These are phyloP conservation scores for Ogataea angusta DNA, from an alignment of 805 yeast species.

Conservation along the genomic window DNA sequence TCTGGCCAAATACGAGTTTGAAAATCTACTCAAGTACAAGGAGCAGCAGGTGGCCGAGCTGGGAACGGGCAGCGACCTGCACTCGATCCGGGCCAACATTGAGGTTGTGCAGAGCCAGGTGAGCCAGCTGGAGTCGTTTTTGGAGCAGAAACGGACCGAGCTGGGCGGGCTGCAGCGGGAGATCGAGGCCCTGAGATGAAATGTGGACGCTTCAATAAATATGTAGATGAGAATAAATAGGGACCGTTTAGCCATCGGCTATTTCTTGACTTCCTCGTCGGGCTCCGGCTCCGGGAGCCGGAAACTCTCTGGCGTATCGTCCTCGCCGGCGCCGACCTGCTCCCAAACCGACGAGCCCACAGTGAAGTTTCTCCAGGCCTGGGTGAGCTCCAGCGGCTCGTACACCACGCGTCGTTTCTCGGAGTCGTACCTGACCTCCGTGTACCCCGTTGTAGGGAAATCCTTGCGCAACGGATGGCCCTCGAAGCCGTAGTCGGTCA, in stretches of 20 bases:
- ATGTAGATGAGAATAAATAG: slow-evolving; percentile 14
- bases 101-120: slow-evolving; percentile 77
- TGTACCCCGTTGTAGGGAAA: slow-evolving; percentile 90
- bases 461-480: slow-evolving; percentile 91
- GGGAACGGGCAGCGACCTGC: slow-evolving; percentile 37
- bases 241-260: background rate
- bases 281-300: slow-evolving; percentile 73
- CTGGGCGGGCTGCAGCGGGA: slow-evolving; percentile 47
- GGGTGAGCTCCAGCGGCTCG: slow-evolving; percentile 87
- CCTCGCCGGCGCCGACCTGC: slow-evolving; percentile 84
- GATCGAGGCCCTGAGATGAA: slow-evolving; percentile 19
- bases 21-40: slow-evolving; percentile 78
- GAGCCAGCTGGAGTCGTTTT: slow-evolving; percentile 63
- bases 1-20: slow-evolving; percentile 59
- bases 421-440: slow-evolving; percentile 86
- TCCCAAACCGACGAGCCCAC: slow-evolving; percentile 91
- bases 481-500: slow-evolving; percentile 90
- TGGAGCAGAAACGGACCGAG: slow-evolving; percentile 58
- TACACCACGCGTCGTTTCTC: slow-evolving; percentile 87
- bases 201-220: slow-evolving; percentile 16
- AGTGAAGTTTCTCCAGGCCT: slow-evolving; percentile 87
- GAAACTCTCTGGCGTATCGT: slow-evolving; percentile 75
- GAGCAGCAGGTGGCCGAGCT: slow-evolving; percentile 50
- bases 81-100: slow-evolving; percentile 58
- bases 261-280: slow-evolving; percentile 35